A percentile compares a stretch with the other conserved stretches of the same genome.
phyloP scores from a whole-genome alignment of 805 yeast species.

The Ogataea populi-albae region DNA sequence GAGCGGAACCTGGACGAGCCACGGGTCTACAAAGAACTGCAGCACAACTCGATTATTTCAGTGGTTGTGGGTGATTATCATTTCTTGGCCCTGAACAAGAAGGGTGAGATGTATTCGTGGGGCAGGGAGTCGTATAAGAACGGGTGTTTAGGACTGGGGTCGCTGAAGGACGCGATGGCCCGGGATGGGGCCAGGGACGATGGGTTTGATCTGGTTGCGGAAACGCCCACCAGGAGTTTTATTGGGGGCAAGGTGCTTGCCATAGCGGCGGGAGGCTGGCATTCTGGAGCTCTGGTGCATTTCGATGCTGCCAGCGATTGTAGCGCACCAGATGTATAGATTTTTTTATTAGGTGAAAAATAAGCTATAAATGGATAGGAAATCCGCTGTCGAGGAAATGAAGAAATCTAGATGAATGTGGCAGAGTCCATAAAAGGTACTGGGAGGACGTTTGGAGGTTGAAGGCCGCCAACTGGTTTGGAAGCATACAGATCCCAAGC shows the following conservation, averaged over 20 bases:
- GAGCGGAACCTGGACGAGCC: constrained; percentile 33
- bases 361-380: too few species aligned
- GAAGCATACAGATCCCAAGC: not conserved
- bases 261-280: constrained; percentile 80
- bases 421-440: too few species aligned
- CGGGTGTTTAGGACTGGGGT: constrained; percentile 73
- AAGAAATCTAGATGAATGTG: constrained; percentile 9
- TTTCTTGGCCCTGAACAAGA: constrained; percentile 53
- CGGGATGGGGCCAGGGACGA: constrained; percentile 27
- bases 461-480: not conserved
- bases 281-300: constrained; percentile 59
- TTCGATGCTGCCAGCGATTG: too few species aligned
- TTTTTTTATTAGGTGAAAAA: too few species aligned
- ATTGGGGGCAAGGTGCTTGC: constrained; percentile 50
- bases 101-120: constrained; percentile 63
- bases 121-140: constrained; percentile 60
- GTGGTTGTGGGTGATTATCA: constrained; percentile 75
- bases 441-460: too few species aligned
- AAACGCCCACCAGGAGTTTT: constrained; percentile 41
- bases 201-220: constrained; percentile 35
- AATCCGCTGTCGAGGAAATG: too few species aligned
- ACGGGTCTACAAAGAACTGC: constrained; percentile 38
- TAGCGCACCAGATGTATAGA: too few species aligned
- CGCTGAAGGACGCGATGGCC: constrained; percentile 11
- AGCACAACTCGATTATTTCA: constrained; percentile 47